Percentiles rank a stretch among this genome's conserved stretches.
Evolutionary conservation across 2,329 filamentous ascomycete genomes (phyloP).

Genomic region (Polychaeton citri): DNA sequence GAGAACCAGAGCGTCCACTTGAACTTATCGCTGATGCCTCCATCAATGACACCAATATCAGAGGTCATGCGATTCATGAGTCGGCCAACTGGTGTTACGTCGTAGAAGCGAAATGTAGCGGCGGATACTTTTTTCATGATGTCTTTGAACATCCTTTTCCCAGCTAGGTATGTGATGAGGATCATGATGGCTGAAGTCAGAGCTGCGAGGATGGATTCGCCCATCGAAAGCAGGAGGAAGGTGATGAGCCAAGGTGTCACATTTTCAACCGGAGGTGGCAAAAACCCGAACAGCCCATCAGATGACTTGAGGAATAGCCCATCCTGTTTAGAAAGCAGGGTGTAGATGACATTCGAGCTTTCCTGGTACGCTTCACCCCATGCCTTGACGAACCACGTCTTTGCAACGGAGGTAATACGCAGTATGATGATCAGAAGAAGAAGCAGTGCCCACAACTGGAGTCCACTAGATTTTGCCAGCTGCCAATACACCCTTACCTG

Average conservation of each 20-base stretch:
- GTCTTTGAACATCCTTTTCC: conserved; percentile 58
- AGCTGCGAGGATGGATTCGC: conserved; percentile 46
- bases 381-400: conserved; percentile 71
- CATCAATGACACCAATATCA: conserved; percentile 81
- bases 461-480: conserved; percentile 69
- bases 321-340: neutral
- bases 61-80: conserved; percentile 87
- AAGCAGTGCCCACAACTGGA: conserved; percentile 58
- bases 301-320: too few species aligned
- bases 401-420: conserved; percentile 49
- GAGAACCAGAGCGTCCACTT: conserved; percentile 55
- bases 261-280: conserved; percentile 55
- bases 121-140: conserved; percentile 62
- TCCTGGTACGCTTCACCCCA: conserved; percentile 67
- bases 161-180: conserved; percentile 66
- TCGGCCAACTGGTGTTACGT: conserved; percentile 75
- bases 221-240: conserved; percentile 53
- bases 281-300: conserved; percentile 29
- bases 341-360: conserved; percentile 1
- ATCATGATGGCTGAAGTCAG: conserved; percentile 55
- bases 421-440: conserved; percentile 50
- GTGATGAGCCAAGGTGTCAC: conserved; percentile 62
- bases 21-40: conserved; percentile 65
- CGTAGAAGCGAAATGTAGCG: conserved; percentile 81
- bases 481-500: conserved; percentile 66